Evolutionary conservation across 1,284 basidiomycete species (phyloP).

Genomic region (Cutaneotrichosporon curvatum): DNA sequence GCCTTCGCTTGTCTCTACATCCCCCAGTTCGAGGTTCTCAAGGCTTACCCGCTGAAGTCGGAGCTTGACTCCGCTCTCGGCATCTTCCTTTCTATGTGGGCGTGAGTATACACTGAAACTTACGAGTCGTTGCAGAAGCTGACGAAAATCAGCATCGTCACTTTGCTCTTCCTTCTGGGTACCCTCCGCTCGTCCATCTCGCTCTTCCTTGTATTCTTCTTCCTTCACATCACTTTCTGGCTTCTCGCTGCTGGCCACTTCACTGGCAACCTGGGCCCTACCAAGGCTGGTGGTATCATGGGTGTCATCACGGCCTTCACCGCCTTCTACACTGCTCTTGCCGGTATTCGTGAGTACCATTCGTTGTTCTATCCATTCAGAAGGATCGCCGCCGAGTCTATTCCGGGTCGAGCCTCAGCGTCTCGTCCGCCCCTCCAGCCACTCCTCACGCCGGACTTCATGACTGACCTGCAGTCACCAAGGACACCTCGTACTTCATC

Average conservation of each 20-base stretch:
- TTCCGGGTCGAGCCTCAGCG: too few species aligned
- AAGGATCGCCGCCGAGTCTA: too few species aligned
- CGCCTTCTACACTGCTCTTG: conserved; percentile 48
- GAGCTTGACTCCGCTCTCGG: conserved; percentile 51
- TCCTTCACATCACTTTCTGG: conserved; percentile 56
- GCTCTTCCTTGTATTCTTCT: conserved; percentile 55
- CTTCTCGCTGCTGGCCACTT: conserved; percentile 44
- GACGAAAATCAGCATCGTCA: conserved; percentile 20
- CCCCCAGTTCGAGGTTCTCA: conserved; percentile 50
- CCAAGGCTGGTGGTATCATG: conserved; percentile 65
- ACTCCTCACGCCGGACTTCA: too few species aligned
- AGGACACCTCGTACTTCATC: conserved; percentile 49
- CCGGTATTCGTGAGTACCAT: conserved; percentile 43
- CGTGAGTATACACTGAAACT: conserved; percentile 15
- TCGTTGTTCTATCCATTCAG: too few species aligned
- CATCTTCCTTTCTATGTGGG: conserved; percentile 47
- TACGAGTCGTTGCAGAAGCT: neutral
- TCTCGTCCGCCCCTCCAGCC: too few species aligned
- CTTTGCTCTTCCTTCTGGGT: conserved; percentile 62
- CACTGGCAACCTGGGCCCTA: conserved; percentile 23
- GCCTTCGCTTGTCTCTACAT: conserved; percentile 37
- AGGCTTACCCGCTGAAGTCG: conserved; percentile 31
- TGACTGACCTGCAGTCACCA: conserved; percentile 19
- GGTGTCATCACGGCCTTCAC: conserved; percentile 50
- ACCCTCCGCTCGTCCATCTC: conserved; percentile 16